phyloP scores from a whole-genome alignment of 2,329 filamentous ascomycete species.

The Fusarium mangiferae region DNA sequence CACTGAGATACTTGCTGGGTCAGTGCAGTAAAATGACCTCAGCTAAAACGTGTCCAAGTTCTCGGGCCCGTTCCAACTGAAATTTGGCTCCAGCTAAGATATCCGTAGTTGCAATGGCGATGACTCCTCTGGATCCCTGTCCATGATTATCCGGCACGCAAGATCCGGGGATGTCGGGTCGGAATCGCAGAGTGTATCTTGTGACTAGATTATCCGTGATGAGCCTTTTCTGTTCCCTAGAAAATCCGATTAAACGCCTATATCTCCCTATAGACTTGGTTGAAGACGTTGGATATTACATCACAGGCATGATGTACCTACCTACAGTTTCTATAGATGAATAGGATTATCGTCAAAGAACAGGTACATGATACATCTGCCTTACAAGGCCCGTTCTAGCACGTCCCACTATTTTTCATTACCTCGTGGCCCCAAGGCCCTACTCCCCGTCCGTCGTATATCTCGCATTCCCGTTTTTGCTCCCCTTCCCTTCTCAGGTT shows the following conservation, averaged over 20 bases:
- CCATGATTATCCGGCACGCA: slow-evolving; percentile 27
- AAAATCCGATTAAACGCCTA: background rate
- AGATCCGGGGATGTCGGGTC: slow-evolving; percentile 26
- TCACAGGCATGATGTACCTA: background rate
- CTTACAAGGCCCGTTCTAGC: slow-evolving; percentile 16
- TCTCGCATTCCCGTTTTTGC: slow-evolving; percentile 39
- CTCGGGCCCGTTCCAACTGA: slow-evolving; percentile 2
- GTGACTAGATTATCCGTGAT: slow-evolving; percentile 13
- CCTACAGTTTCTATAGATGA: background rate
- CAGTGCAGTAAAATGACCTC: background rate
- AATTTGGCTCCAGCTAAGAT: background rate
- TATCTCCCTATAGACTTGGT: background rate
- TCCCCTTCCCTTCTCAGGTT: slow-evolving; percentile 5
- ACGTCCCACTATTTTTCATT: slow-evolving; percentile 15
- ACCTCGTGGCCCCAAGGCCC: slow-evolving; percentile 14
- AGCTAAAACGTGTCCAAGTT: background rate
- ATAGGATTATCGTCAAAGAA: background rate
- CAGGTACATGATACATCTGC: background rate
- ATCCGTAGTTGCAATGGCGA: slow-evolving; percentile 3
- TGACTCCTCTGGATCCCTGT: slow-evolving; percentile 26
- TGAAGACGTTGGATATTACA: background rate
- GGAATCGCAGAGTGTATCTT: background rate
- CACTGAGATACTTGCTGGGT: background rate
- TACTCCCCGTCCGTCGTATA: slow-evolving; percentile 36
- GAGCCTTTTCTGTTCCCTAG: background rate